phyloP scores from a whole-genome alignment of 768 basidiomycete species.

The Cubamyces lactineus region DNA sequence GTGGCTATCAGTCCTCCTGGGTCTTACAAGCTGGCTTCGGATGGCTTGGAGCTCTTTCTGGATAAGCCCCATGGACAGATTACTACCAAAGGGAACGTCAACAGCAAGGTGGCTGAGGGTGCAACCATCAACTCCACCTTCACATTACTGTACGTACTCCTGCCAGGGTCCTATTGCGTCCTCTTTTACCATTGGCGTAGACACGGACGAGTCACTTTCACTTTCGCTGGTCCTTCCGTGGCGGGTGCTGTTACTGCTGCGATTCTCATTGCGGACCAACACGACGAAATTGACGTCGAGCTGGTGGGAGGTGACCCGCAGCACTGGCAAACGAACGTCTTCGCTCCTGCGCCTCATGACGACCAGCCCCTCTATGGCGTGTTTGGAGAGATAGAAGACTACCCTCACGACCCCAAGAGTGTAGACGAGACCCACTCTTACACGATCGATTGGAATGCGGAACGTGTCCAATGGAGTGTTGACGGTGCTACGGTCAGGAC shows the following conservation, averaged over 20 bases:
- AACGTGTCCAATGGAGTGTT: constrained; percentile 45
- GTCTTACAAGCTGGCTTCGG: constrained; percentile 33
- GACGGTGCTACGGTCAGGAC: constrained; percentile 42
- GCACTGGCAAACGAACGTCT: constrained; percentile 49
- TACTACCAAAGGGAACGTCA: constrained; percentile 37
- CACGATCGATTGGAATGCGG: constrained; percentile 44
- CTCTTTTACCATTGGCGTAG: constrained; percentile 22
- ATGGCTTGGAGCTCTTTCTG: constrained; percentile 40
- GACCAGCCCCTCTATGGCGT: constrained; percentile 40
- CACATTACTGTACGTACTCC: constrained; percentile 34
- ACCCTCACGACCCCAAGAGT: constrained; percentile 24
- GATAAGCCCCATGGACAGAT: constrained; percentile 37
- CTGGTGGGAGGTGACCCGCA: constrained; percentile 41
- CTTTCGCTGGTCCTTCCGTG: constrained; percentile 37
- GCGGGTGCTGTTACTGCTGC: constrained; percentile 45
- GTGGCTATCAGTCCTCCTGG: constrained; percentile 34
- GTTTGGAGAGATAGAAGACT: constrained; percentile 39
- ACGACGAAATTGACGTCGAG: constrained; percentile 50
- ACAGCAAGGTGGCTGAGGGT: constrained; percentile 41
- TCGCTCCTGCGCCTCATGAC: constrained; percentile 38
- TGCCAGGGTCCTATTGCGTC: no score
- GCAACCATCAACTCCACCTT: constrained; percentile 48
- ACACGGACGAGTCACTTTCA: constrained; percentile 41
- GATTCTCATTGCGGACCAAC: constrained; percentile 39
- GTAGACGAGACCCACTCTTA: constrained; percentile 37